Evolutionary conservation across 805 yeast species (phyloP).

Genomic region (Scheffersomyces amazonensis): DNA sequence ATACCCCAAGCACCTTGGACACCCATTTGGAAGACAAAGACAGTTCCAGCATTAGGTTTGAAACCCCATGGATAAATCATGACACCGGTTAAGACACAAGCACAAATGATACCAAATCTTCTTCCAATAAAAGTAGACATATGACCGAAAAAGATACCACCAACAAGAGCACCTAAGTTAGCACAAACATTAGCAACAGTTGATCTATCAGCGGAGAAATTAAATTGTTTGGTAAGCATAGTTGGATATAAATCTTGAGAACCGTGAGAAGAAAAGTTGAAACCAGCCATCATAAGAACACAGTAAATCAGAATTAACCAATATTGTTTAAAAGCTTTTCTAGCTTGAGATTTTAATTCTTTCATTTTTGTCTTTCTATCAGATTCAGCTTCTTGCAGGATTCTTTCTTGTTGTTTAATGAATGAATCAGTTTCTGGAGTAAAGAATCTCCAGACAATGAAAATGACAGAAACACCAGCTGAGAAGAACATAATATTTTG

Average conservation of each 20-base stretch:
- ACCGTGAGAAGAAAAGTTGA: conserved; percentile 72
- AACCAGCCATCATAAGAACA: conserved; percentile 55
- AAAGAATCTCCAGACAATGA: conserved; percentile 54
- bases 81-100: conserved; percentile 55
- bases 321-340: conserved; percentile 15
- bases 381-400: conserved; percentile 5
- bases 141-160: conserved; percentile 63
- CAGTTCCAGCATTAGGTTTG: conserved; percentile 8
- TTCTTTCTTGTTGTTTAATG: conserved; percentile 15
- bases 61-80: conserved; percentile 64
- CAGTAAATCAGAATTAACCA: conserved; percentile 33
- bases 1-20: conserved; percentile 79
- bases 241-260: conserved; percentile 75
- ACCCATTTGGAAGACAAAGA: conserved; percentile 59
- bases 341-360: conserved; percentile 9
- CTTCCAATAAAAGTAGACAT: conserved; percentile 58
- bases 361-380: conserved; percentile 7
- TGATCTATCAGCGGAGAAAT: conserved; percentile 40
- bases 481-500: conserved; percentile 33
- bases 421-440: conserved; percentile 63
- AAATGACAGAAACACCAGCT: conserved; percentile 61
- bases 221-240: conserved; percentile 52
- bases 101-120: conserved; percentile 50
- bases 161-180: conserved; percentile 64
- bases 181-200: conserved; percentile 64